These are phyloP conservation scores for Emmonsiellopsis sp. DNA, from an alignment of 2,329 filamentous ascomycete species.

Conservation along the genomic window DNA sequence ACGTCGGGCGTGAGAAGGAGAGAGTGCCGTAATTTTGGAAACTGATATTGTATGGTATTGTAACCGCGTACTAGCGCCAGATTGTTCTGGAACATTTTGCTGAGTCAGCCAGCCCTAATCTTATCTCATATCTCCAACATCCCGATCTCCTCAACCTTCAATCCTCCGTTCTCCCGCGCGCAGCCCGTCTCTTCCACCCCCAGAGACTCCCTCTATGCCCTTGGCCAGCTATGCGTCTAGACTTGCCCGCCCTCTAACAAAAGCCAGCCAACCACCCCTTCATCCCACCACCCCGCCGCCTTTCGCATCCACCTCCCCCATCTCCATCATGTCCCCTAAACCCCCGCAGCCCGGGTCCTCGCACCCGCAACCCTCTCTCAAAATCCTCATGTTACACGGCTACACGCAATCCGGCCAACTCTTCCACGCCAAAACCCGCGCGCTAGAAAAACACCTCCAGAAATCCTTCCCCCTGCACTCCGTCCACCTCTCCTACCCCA, in stretches of 20 bases:
- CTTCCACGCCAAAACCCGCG: slow-evolving; percentile 82
- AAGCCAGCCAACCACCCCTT: neutral
- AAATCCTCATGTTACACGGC: slow-evolving; percentile 73
- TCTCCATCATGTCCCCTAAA: slow-evolving; percentile 3
- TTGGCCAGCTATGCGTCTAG: neutral
- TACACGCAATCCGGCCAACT: slow-evolving; percentile 82
- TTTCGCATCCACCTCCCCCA: neutral
- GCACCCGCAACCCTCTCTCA: slow-evolving; percentile 29
- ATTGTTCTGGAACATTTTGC: neutral
- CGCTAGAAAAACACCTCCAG: slow-evolving; percentile 67
- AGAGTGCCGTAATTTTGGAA: too few species aligned
- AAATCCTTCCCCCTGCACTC: slow-evolving; percentile 61
- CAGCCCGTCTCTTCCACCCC: too few species aligned
- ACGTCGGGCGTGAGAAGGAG: too few species aligned
- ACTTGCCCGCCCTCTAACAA: neutral
- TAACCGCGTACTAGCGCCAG: neutral
- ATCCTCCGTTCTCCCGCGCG: too few species aligned
- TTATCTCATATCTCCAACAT: neutral
- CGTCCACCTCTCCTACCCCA: slow-evolving; percentile 57
- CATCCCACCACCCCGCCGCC: neutral
- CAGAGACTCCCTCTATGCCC: neutral
- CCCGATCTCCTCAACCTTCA: neutral
- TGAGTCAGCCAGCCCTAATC: slow-evolving; percentile 1
- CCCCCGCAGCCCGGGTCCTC: neutral
- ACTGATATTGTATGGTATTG: neutral